phyloP scores from a whole-genome alignment of 148 eudicot genomes.

The Heliamphora exappendiculata region DNA sequence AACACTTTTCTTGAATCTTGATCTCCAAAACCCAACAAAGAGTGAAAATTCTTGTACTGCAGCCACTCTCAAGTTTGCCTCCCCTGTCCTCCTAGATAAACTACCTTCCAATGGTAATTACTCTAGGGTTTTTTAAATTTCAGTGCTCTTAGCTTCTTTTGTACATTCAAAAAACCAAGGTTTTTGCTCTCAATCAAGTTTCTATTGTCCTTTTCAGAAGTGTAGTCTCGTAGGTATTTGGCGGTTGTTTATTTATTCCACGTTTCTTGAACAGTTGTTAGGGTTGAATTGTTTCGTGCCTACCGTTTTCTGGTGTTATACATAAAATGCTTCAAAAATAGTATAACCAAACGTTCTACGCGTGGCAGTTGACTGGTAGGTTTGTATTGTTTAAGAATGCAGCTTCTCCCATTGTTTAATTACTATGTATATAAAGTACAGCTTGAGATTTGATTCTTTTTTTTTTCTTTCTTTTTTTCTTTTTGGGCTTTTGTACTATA shows the following conservation, averaged over 20 bases:
- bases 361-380: slow-evolving; percentile 7
- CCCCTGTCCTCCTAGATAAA: neutral
- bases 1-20: neutral
- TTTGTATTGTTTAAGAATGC: neutral
- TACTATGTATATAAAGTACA: neutral
- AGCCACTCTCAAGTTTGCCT: neutral
- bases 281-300: slow-evolving; percentile 1
- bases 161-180: neutral
- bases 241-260: neutral
- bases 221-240: neutral
- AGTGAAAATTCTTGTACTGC: neutral
- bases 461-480: too few relatives aligned
- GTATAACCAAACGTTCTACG: slow-evolving; percentile 9
- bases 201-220: neutral
- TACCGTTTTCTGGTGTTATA: neutral
- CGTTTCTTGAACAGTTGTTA: neutral
- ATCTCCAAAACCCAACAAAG: neutral
- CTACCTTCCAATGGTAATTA: neutral
- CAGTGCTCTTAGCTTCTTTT: neutral
- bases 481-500: neutral
- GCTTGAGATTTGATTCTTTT: neutral
- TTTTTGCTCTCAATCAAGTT: neutral
- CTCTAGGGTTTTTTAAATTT: neutral
- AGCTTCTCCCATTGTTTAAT: neutral
- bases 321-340: neutral